Evolutionary conservation across 441 rosid species (phyloP).

Genomic region (Viola pubescens): DNA sequence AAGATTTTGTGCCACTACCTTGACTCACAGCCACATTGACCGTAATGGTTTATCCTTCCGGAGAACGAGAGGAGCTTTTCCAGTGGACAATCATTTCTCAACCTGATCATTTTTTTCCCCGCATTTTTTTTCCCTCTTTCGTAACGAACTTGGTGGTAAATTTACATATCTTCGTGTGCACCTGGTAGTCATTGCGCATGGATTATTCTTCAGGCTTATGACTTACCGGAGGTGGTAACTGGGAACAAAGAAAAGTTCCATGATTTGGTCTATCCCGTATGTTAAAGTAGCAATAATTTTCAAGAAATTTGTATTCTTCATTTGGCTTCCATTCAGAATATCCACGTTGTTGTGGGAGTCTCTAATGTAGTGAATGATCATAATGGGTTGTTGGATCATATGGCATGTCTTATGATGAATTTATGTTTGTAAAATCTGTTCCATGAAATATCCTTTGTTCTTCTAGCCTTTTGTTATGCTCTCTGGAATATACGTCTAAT

Average conservation of each 20-base stretch:
- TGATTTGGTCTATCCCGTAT: constrained; percentile 23
- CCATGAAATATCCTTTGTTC: constrained; percentile 14
- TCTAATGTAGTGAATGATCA: constrained; percentile 17
- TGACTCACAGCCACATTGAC: constrained; percentile 19
- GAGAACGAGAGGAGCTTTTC: constrained; percentile 24
- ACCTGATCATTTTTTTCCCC: constrained; percentile 26
- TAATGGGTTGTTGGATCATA: constrained; percentile 16
- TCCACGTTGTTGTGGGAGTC: constrained; percentile 11
- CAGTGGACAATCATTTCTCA: constrained; percentile 20
- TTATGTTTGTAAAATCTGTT: constrained; percentile 24
- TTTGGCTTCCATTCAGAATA: constrained; percentile 17
- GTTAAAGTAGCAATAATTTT: constrained; percentile 16
- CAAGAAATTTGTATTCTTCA: constrained; percentile 14
- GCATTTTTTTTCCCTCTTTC: constrained; percentile 15
- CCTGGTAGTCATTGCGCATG: constrained; percentile 58
- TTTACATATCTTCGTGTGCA: constrained; percentile 39
- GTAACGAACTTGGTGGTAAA: constrained; percentile 18
- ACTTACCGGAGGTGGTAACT: constrained; percentile 83
- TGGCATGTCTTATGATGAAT: constrained; percentile 9
- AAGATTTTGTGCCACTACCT: constrained; percentile 21
- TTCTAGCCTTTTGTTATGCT: background rate
- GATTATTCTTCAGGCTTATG: constrained; percentile 33
- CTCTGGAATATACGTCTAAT: background rate
- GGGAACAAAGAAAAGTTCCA: constrained; percentile 31
- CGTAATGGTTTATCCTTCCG: constrained; percentile 24